These are phyloP conservation scores for Ceratocystis colombiana DNA, from an alignment of 2,329 filamentous ascomycete species.

Conservation along the genomic window DNA sequence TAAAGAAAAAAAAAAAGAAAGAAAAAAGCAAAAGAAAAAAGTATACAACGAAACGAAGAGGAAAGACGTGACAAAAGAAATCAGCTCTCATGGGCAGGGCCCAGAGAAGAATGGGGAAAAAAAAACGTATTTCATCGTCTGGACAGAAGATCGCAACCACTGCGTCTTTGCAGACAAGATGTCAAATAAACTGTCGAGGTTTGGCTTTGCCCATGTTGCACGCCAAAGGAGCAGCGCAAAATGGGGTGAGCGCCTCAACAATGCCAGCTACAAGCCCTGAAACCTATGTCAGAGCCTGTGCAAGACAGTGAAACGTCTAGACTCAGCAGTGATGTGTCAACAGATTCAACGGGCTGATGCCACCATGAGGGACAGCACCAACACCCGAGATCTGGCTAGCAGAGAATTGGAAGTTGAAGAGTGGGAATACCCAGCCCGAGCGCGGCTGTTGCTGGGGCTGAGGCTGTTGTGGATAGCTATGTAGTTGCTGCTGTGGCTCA, in stretches of 20 bases:
- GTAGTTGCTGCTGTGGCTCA: constrained; percentile 14
- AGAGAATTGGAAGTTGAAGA: constrained; percentile 9
- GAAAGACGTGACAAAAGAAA: constrained; percentile 8
- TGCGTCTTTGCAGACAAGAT: background rate
- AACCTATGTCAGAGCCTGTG: no score
- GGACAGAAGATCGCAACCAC: background rate
- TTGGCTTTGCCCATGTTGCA: no score
- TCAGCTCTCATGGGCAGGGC: background rate
- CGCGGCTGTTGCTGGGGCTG: background rate
- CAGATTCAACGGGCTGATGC: constrained; percentile 8
- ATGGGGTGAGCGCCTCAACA: no score
- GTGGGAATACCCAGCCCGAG: constrained; percentile 9
- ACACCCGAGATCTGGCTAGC: background rate
- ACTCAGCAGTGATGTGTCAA: constrained; percentile 24
- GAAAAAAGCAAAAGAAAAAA: constrained; percentile 6
- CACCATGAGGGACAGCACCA: background rate
- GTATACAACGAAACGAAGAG: constrained; percentile 18
- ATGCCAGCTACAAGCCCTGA: no score
- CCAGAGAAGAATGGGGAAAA: background rate
- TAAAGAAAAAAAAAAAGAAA: constrained; percentile 11
- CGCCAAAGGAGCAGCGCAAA: no score
- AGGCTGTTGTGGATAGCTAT: background rate
- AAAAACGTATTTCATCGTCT: background rate
- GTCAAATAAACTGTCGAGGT: background rate
- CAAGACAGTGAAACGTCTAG: no score